Evolutionary conservation across 331 rosid species (phyloP).

Genomic region (Ulmus americana): DNA sequence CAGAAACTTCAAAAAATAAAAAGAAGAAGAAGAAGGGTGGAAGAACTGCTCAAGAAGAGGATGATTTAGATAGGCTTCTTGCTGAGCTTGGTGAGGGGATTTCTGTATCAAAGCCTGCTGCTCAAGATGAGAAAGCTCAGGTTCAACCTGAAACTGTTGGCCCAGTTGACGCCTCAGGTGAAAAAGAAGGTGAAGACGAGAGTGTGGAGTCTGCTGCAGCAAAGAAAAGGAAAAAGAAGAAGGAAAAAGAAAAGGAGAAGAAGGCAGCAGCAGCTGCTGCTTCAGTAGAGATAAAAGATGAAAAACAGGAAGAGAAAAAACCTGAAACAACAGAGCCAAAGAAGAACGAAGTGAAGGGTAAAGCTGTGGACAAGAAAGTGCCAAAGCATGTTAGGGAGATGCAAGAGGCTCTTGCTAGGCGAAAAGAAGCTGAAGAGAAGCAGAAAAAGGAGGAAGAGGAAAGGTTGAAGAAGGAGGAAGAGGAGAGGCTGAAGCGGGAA

Average conservation of each 20-base stretch:
- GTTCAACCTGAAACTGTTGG: slow-evolving; percentile 43
- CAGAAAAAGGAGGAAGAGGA: slow-evolving; percentile 81
- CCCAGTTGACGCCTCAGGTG: slow-evolving; percentile 38
- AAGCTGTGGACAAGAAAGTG: slow-evolving; percentile 75
- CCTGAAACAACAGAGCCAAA: slow-evolving; percentile 43
- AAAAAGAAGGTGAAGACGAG: slow-evolving; percentile 78
- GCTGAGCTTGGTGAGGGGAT: slow-evolving; percentile 84
- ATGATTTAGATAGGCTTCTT: slow-evolving; percentile 83
- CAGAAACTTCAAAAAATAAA: slow-evolving; percentile 63
- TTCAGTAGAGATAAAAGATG: slow-evolving; percentile 28
- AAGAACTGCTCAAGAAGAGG: slow-evolving; percentile 94
- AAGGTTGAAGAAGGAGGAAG: slow-evolving; percentile 78
- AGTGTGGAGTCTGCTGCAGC: slow-evolving; percentile 83
- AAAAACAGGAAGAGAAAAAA: slow-evolving; percentile 36
- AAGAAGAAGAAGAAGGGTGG: slow-evolving; percentile 94
- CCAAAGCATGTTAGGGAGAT: slow-evolving; percentile 98
- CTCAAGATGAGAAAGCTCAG: slow-evolving; percentile 49
- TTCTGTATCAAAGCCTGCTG: slow-evolving; percentile 30
- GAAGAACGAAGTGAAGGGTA: slow-evolving; percentile 61
- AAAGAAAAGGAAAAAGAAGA: slow-evolving; percentile 89
- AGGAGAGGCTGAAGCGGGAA: slow-evolving; percentile 65
- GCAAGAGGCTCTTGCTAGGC: slow-evolving; percentile 85
- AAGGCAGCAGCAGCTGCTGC: slow-evolving; percentile 44
- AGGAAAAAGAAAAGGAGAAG: slow-evolving; percentile 75
- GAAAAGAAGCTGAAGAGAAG: slow-evolving; percentile 81